Conservation (phyloP, 306 rosid species). For the Inga leiocalycina region DNA sequence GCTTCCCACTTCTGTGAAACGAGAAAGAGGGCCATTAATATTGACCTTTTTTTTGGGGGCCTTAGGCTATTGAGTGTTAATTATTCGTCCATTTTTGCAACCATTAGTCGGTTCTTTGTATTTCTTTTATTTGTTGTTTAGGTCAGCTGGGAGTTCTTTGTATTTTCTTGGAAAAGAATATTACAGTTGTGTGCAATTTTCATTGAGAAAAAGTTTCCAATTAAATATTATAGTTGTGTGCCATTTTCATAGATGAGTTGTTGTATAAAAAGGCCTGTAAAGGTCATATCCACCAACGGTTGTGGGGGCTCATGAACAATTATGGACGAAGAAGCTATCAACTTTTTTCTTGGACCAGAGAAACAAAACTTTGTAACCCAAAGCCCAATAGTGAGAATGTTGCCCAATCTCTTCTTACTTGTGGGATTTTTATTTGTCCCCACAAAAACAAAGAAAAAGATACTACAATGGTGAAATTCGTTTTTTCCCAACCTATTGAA, state of each 20-base stretch:
- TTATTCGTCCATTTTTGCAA: neutral
- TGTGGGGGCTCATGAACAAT: too few relatives aligned
- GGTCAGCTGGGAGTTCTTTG: neutral
- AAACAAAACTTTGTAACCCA: neutral
- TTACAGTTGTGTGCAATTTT: neutral
- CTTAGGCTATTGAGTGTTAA: too few relatives aligned
- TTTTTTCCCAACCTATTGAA: slow-evolving; percentile 9
- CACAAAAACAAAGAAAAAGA: neutral
- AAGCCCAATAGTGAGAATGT: neutral
- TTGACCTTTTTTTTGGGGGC: neutral
- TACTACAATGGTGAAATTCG: neutral
- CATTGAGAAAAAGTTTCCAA: neutral
- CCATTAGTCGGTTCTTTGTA: neutral
- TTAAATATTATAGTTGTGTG: neutral
- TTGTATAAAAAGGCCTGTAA: neutral
- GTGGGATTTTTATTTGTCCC: neutral
- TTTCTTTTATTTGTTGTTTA: neutral
- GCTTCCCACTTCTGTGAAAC: neutral
- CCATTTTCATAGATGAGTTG: neutral
- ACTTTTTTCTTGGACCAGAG: neutral
- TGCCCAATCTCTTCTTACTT: neutral
- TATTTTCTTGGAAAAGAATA: neutral
- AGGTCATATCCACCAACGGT: neutral
- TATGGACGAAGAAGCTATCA: too few relatives aligned
- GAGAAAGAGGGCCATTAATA: neutral